phyloP scores from a whole-genome alignment of 177 flowering plant genomes.

The Vitis hybrid region DNA sequence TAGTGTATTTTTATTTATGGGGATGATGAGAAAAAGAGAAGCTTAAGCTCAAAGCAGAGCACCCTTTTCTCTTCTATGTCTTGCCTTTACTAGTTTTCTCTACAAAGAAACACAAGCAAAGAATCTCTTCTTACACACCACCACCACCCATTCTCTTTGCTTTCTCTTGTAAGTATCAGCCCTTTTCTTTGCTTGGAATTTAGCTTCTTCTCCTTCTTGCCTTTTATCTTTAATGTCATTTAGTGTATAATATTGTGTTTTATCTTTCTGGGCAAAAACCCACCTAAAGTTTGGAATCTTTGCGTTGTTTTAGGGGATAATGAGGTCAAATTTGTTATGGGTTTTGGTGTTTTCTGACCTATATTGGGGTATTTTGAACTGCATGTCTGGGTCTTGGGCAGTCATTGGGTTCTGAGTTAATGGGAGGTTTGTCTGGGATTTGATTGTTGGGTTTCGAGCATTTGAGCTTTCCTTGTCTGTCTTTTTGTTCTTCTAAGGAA shows the following conservation, averaged over 20 bases:
- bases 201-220: conserved; percentile 15
- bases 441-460: conserved; percentile 1
- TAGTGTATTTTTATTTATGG: neutral
- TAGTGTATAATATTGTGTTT: conserved; percentile 8
- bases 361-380: neutral
- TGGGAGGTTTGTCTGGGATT: neutral
- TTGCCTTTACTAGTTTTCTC: conserved; percentile 4
- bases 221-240: conserved; percentile 3
- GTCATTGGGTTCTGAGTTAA: neutral
- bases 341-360: conserved; percentile 7
- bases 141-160: conserved; percentile 25
- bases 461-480: neutral
- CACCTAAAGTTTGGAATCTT: conserved; percentile 53
- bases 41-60: conserved; percentile 25
- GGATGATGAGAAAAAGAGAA: conserved; percentile 2
- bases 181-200: conserved; percentile 48
- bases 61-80: conserved; percentile 9
- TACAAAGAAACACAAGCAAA: conserved; percentile 49
- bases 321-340: conserved; percentile 20
- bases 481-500: neutral
- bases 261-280: conserved; percentile 21
- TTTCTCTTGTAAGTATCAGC: conserved; percentile 47
- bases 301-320: conserved; percentile 25
- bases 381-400: neutral
- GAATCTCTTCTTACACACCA: conserved; percentile 35